A percentile compares a stretch with the other conserved stretches of the same genome.
Evolutionary conservation across 129 eudicot genomes (phyloP).

Genomic region (Artemisia tridentata): DNA sequence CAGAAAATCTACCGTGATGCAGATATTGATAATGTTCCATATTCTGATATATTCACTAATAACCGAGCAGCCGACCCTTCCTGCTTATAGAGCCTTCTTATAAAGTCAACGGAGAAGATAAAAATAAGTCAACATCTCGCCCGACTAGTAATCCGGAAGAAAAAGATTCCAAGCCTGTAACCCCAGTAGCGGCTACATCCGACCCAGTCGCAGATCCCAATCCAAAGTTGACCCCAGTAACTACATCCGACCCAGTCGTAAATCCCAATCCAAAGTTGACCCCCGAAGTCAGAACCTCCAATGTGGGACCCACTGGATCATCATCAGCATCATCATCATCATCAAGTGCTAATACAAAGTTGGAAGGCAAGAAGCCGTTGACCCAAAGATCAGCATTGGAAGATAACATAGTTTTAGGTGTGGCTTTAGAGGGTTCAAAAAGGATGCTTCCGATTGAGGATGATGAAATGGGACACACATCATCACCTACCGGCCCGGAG

Average conservation of each 20-base stretch:
- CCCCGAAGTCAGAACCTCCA: no score
- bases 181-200: conserved; percentile 18
- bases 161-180: conserved; percentile 32
- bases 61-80: conserved; percentile 45
- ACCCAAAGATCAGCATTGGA: conserved; percentile 41
- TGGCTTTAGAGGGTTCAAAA: conserved; percentile 81
- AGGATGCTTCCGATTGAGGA: conserved; percentile 72
- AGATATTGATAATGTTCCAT: conserved; percentile 50
- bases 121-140: conserved; percentile 44
- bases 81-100: conserved; percentile 66
- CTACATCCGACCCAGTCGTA: conserved; percentile 16
- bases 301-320: no score
- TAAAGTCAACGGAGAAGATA: conserved; percentile 49
- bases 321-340: no score
- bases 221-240: conserved; percentile 24
- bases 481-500: no score
- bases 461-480: conserved; percentile 35
- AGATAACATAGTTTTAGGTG: conserved; percentile 80
- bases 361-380: no score
- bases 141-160: conserved; percentile 41
- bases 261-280: neutral
- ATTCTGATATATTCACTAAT: conserved; percentile 46
- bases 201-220: conserved; percentile 25
- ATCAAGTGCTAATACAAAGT: no score
- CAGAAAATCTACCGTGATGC: conserved; percentile 58